Conservation (phyloP, 1,284 basidiomycete genomes). For the Rhodotorula sp. region DNA sequence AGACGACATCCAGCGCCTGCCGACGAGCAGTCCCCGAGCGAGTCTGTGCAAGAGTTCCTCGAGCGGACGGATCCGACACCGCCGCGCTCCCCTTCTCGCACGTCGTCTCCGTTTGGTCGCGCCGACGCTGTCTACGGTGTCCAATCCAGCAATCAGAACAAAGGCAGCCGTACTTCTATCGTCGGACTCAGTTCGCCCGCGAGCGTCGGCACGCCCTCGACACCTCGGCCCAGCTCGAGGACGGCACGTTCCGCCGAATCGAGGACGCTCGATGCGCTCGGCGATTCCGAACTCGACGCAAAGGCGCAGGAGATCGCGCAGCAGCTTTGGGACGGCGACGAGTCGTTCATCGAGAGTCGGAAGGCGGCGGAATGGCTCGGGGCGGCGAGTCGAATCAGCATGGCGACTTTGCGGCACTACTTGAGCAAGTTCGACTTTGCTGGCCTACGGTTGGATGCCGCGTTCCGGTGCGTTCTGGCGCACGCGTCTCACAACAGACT, state of each 20-base stretch:
- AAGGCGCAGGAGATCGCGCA: slow-evolving; percentile 70
- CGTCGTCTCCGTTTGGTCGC: not conserved
- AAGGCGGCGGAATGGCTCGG: slow-evolving; percentile 97
- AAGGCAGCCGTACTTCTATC: slow-evolving; percentile 4
- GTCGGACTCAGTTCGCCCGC: not conserved
- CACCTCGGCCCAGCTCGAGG: not conserved
- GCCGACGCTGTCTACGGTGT: not conserved
- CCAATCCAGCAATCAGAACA: slow-evolving; percentile 1
- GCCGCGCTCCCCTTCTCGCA: not conserved
- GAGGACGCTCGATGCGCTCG: not conserved
- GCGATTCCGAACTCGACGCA: slow-evolving; percentile 53
- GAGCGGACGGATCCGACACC: not conserved
- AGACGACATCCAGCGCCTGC: not conserved
- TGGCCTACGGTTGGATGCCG: slow-evolving; percentile 74
- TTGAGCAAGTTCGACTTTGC: slow-evolving; percentile 87
- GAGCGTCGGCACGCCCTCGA: not conserved
- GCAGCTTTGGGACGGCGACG: slow-evolving; percentile 84
- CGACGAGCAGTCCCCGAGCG: not conserved
- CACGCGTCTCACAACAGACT: not conserved
- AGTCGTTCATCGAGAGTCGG: slow-evolving; percentile 74
- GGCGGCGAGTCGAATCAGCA: slow-evolving; percentile 75
- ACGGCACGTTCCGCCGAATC: not conserved
- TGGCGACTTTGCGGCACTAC: slow-evolving; percentile 71
- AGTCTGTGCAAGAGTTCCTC: not conserved
- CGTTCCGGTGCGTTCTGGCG: slow-evolving; percentile 68